Evolutionary conservation across 805 yeast genomes (phyloP), one percentile per base, ranked within the genome.

Genomic region (Tanozyma kutaoensis): DNA sequence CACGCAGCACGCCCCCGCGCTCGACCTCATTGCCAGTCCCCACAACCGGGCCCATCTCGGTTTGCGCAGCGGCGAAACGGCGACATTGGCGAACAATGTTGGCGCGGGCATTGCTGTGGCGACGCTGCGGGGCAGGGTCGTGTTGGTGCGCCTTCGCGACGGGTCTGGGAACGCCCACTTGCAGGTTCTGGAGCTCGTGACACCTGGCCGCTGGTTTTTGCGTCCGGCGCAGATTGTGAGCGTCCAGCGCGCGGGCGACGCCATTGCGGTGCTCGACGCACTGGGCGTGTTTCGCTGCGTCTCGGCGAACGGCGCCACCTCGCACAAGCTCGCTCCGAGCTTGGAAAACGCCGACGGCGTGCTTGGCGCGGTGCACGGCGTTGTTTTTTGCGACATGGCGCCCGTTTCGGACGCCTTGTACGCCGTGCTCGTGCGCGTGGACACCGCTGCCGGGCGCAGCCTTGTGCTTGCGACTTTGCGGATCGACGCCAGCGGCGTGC

Each of bases 51-150:
- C 75, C 5, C 40, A 47, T 61, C 12, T 57, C 62, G 11, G 35
- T 60, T 16, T 46, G 48, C 29, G 22, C 37, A 10, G 37, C 28
- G 56, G 57, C n/a, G 96, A 86, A 44, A 43, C 46, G 17, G 55
- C 84, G 12, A 66, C 72, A 1, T 39, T 60, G 21, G 64, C 76
- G 2, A 69, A 71, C 29, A 67, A 67, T 33, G 61, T 76, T 8
- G 82, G 74, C 36, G 71, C 78, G 2, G 95, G 95, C 2, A 57
- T 82, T 4, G 58, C 76, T 1, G 42, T 77, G 7, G 68, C 84
- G 6, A 82, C 95, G 0, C 69, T 79, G 3, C 55, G 67, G 34
- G 82, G 82, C 14, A 59, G 86, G 33, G 69, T 76, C 23, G 46
- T 76, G 5, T 55, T 80, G 23, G 42, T 82, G 2, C 58, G 75